Base-by-base conservation (phyloP, 2,329 filamentous ascomycete species). In the Metarhizium brunneum region DNA sequence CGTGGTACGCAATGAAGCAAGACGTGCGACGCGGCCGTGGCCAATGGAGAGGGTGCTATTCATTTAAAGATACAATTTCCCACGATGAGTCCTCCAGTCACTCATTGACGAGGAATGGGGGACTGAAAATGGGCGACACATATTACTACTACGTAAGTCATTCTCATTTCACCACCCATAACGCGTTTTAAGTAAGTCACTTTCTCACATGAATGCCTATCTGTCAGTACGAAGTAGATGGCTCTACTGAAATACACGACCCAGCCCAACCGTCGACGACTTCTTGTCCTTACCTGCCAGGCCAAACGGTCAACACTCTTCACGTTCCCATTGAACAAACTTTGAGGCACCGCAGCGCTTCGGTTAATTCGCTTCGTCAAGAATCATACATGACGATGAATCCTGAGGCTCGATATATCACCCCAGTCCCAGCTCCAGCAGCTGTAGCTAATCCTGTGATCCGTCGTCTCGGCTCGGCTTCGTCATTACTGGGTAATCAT, bases 111-210 rank as follows among this genome's bases (percentile, higher is more conserved):
- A 82, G 90, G 63, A 82, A 82, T 62, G 91, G 91, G 56, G 92
- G 88, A 53, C 79, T 96, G 60, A 94, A 87, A 71, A 96, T 96
- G 88, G 92, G 92, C 48, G 84, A 87, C 58, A 94, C 87, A 16
- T 96, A 96, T 72, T 96, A 92, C 80, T 97, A 95, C 77, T 96
- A 94, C 73, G 90, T 95, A 76, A 73, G 88, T 79, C 48, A 51
- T 50, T 35, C 10, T 50, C 50, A 52, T 52, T 48, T 55, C 53
- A 51, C 56, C 42, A 59, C 14, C 29, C 16, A 30, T 35, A n/a
- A 20, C 40, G 25, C 45, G 25, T 18, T 25, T 30, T 20, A 10
- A 25, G 25, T 25, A 11, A n/a, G 20, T 11, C 20, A n/a, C 7
- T 30, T 48, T 48, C 55, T 54, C 36, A 53, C 18, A 35, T 35